Base-by-base conservation (phyloP, 2,329 filamentous ascomycete genomes). In the Phaeophleospora eucalypticola region DNA sequence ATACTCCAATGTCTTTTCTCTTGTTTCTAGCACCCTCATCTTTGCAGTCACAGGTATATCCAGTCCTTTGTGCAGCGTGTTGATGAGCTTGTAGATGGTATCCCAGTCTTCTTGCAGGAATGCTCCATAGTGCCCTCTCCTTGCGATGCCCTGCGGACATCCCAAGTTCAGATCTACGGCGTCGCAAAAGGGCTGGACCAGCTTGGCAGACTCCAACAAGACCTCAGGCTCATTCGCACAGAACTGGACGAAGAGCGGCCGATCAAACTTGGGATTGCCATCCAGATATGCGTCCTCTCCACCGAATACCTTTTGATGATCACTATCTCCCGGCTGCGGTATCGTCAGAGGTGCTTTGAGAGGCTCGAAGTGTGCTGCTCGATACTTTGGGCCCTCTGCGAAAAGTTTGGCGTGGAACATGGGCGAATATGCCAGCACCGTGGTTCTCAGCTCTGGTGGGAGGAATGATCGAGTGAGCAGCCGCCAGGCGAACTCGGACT, bases 401-500 rank as follows among this genome's bases (percentile, higher is more conserved):
- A 94, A 98, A 55, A 97, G 78, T 45, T 90, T 86, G 2, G 93
- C 89, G 67, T 98, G 93, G 53, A 95, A 80, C 93, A 98, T 98
- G 40, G 93, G 93, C 1, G 89, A 89, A 66, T 98, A 98, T 40
- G 89, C 87, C 36, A 97, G 80, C 27, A 97, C 73, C 37, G 81
- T 78, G 44, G 83, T 75, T 40, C 68, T 66, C 3, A 60, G 56
- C 36, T 81, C 73, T 4, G 82, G 70, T 1, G 86, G 77, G 59
- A 96, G 82, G 70, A 95, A 97, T 4, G 90, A 96, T 58, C 93
- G 84, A n/a, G 87, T 87, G 56, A 98, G 83, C 78, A 96, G 84
- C 59, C 93, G 87, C 93, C 93, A 98, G 60, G 91, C 93, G 73
- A 97, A 96, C 74, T 98, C 93, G 24, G 89, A 96, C 68, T 96